Evolutionary conservation across 192 early-diverging fungal genomes (phyloP).

Genomic region (Podila epigama): DNA sequence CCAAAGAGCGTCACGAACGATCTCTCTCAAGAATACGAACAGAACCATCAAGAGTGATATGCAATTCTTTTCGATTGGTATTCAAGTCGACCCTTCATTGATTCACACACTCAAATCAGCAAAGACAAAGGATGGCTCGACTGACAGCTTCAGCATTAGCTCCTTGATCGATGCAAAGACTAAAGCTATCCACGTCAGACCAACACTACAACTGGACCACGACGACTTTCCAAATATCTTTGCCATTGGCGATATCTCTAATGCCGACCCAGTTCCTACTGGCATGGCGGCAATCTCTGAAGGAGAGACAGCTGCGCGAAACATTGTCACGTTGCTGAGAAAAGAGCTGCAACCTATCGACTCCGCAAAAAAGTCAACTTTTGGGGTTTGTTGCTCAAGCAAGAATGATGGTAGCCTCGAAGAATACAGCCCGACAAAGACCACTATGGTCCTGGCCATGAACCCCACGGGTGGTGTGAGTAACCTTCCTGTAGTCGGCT

Average conservation of each 20-base stretch:
- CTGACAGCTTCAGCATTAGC: slow-evolving; percentile 27
- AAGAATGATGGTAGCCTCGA: slow-evolving; percentile 19
- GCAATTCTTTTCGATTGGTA: slow-evolving; percentile 31
- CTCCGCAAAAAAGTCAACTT: neutral
- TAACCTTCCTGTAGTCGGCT: slow-evolving; percentile 29
- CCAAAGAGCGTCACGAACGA: slow-evolving; percentile 48
- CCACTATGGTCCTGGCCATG: slow-evolving; percentile 41
- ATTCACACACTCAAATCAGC: slow-evolving; percentile 59
- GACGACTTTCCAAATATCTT: slow-evolving; percentile 68
- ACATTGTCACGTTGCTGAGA: slow-evolving; percentile 29
- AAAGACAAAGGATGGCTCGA: slow-evolving; percentile 59
- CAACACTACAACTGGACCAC: slow-evolving; percentile 76
- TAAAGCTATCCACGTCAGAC: slow-evolving; percentile 66
- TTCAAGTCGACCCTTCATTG: slow-evolving; percentile 12
- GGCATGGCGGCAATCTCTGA: slow-evolving; percentile 15
- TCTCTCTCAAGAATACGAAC: slow-evolving; percentile 42
- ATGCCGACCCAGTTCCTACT: slow-evolving; percentile 53
- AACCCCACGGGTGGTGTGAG: slow-evolving; percentile 33
- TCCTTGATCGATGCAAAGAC: slow-evolving; percentile 54
- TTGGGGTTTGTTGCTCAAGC: neutral
- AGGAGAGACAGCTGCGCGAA: slow-evolving; percentile 25
- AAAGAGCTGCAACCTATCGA: neutral
- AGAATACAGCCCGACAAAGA: slow-evolving; percentile 8
- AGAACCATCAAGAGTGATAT: slow-evolving; percentile 53
- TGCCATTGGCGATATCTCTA: slow-evolving; percentile 76